These are phyloP conservation scores for Boletus rubroflammeus DNA, from an alignment of 768 basidiomycete species.

Conservation along the genomic window DNA sequence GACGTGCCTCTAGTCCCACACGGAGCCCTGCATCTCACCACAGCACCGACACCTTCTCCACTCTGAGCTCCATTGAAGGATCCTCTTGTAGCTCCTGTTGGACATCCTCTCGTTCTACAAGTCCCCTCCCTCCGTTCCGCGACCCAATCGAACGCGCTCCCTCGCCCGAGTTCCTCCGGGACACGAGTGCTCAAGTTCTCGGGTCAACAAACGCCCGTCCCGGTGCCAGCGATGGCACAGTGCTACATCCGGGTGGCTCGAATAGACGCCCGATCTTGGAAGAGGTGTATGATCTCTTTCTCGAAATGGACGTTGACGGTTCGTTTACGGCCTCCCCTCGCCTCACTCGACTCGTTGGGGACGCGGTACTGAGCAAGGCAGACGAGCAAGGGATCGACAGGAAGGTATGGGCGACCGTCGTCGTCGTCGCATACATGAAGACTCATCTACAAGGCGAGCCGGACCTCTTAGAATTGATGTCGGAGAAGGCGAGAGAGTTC, in stretches of 20 bases:
- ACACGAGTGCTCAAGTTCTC: not conserved
- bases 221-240: not conserved
- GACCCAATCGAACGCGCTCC: slow-evolving; percentile 29
- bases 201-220: not conserved
- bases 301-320: slow-evolving; percentile 44
- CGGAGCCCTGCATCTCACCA: slow-evolving; percentile 19
- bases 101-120: slow-evolving; percentile 22
- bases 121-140: slow-evolving; percentile 22
- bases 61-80: slow-evolving; percentile 45
- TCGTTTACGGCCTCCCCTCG: slow-evolving; percentile 39
- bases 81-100: slow-evolving; percentile 37
- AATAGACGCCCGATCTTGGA: slow-evolving; percentile 11
- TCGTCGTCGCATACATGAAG: slow-evolving; percentile 45
- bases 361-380: slow-evolving; percentile 30
- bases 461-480: slow-evolving; percentile 42
- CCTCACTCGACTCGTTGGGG: slow-evolving; percentile 38
- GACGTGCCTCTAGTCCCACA: not conserved
- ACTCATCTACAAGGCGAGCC: slow-evolving; percentile 33
- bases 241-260: not conserved
- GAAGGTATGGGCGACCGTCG: slow-evolving; percentile 46
- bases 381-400: slow-evolving; percentile 30
- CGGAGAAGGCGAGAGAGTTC: slow-evolving; percentile 41
- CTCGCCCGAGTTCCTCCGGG: slow-evolving; percentile 30
- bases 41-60: slow-evolving; percentile 40
- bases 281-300: slow-evolving; percentile 36